Percentiles rank a stretch among this genome's conserved stretches.
phyloP scores from a whole-genome alignment of 2,329 filamentous ascomycete genomes.

The Cryphonectria radicalis region DNA sequence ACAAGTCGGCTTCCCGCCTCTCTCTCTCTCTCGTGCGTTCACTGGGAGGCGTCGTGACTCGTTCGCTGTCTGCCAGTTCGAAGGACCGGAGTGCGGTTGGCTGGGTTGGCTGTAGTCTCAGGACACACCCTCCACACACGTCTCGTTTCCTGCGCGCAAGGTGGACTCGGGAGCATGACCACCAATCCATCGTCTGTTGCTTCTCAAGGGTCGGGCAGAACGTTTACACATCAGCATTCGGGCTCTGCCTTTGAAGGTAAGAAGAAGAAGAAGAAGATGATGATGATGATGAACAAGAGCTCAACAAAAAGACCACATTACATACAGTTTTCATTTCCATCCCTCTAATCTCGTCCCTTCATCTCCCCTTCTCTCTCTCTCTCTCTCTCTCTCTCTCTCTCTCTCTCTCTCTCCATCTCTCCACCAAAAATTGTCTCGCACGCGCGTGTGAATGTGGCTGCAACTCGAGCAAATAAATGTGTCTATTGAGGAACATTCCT shows the following conservation, averaged over 20 bases:
- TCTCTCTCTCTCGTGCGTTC: neutral
- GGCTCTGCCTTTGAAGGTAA: conserved; percentile 60
- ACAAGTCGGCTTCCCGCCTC: neutral
- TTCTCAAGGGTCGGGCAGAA: conserved; percentile 24
- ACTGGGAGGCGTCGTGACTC: neutral
- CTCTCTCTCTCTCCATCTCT: neutral
- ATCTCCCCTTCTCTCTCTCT: neutral
- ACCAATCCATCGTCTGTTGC: conserved; percentile 56
- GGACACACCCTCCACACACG: neutral
- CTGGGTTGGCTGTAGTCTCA: neutral
- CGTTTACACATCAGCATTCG: conserved; percentile 21
- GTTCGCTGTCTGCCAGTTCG: neutral
- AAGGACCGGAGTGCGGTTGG: neutral
- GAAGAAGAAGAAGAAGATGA: conserved; percentile 25
- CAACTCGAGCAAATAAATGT: neutral
- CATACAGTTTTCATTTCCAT: neutral
- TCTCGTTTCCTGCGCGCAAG: neutral
- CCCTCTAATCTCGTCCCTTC: neutral
- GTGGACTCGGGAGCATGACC: conserved; percentile 46
- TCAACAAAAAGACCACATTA: neutral
- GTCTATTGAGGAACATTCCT: neutral
- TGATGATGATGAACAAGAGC: neutral
- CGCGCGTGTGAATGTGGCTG: too few relatives aligned
- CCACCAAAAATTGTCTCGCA: neutral
- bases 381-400: neutral